These are phyloP conservation scores for Ceratocystis lukuohia DNA, from an alignment of 2,329 filamentous ascomycete species.

Conservation along the genomic window DNA sequence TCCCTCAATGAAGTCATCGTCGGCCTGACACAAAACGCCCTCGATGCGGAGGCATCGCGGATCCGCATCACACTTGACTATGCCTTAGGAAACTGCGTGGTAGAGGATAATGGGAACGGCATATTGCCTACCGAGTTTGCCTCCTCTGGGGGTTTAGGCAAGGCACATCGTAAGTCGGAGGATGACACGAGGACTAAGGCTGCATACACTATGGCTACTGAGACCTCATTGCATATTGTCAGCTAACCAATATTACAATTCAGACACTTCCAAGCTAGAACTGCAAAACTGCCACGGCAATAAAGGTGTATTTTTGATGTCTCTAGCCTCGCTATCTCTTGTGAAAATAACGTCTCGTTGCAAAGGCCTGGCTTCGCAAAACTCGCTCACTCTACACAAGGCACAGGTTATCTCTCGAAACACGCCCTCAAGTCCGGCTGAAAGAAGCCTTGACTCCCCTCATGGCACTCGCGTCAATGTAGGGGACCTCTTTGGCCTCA, in stretches of 20 bases:
- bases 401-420: conserved; percentile 52
- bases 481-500: conserved; percentile 71
- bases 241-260: background rate
- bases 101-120: conserved; percentile 76
- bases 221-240: background rate
- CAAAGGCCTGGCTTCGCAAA: conserved; percentile 43
- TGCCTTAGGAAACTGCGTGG: conserved; percentile 55
- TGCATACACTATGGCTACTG: background rate
- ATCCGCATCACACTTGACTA: conserved; percentile 64
- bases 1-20: conserved; percentile 57
- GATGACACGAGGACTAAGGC: background rate
- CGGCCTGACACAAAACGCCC: conserved; percentile 66
- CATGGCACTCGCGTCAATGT: conserved; percentile 68
- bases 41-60: conserved; percentile 63
- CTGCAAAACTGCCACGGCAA: conserved; percentile 42
- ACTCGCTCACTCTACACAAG: conserved; percentile 57
- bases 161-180: conserved; percentile 49
- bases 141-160: conserved; percentile 56
- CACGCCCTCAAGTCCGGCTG: conserved; percentile 44
- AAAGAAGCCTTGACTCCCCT: conserved; percentile 39
- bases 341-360: conserved; percentile 65
- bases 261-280: conserved; percentile 15
- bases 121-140: conserved; percentile 61
- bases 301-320: conserved; percentile 63
- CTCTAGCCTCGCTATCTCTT: conserved; percentile 61